These are phyloP conservation scores for Wallacemonas sp. DNA, from an alignment of 208 protist species.

Conservation along the genomic window DNA sequence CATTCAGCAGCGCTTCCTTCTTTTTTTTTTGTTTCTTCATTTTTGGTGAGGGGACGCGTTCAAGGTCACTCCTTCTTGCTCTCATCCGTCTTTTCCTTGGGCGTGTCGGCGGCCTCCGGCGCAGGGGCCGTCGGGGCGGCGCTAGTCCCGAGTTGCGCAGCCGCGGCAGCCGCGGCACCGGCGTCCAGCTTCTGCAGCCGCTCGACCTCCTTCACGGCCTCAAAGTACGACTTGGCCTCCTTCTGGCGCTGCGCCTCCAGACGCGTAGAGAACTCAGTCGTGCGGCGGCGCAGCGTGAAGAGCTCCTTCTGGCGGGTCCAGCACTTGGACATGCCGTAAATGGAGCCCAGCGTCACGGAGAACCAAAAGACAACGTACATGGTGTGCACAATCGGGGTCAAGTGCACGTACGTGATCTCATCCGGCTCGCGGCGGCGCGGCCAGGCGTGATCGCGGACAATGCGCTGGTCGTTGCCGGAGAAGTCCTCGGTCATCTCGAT, in stretches of 20 bases:
- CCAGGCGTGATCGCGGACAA: slow-evolving; percentile 77
- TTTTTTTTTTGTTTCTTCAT: too few species aligned
- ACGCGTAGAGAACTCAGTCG: slow-evolving; percentile 43
- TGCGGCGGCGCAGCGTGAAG: slow-evolving; percentile 60
- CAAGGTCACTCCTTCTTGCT: neutral
- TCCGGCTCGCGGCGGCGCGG: slow-evolving; percentile 72
- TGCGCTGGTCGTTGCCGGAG: slow-evolving; percentile 85
- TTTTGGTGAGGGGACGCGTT: too few species aligned
- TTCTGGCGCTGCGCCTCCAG: slow-evolving; percentile 65
- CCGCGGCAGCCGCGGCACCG: slow-evolving; percentile 17
- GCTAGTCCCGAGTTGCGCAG: slow-evolving; percentile 11
- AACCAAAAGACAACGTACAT: slow-evolving; percentile 92
- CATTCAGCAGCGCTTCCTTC: too few species aligned
- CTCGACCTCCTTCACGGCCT: slow-evolving; percentile 72
- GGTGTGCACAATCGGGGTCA: slow-evolving; percentile 82
- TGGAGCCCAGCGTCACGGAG: slow-evolving; percentile 66
- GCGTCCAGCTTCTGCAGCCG: slow-evolving; percentile 40
- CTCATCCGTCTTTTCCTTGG: slow-evolving; percentile 6
- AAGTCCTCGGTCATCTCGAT: slow-evolving; percentile 89
- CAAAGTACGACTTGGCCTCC: slow-evolving; percentile 69
- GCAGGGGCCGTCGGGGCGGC: neutral
- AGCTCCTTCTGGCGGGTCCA: slow-evolving; percentile 74
- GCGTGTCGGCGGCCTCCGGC: neutral
- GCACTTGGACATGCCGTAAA: slow-evolving; percentile 82
- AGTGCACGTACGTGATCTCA: slow-evolving; percentile 84